phyloP scores from a whole-genome alignment of 139 green algal species.

The Chlorella sp. region DNA sequence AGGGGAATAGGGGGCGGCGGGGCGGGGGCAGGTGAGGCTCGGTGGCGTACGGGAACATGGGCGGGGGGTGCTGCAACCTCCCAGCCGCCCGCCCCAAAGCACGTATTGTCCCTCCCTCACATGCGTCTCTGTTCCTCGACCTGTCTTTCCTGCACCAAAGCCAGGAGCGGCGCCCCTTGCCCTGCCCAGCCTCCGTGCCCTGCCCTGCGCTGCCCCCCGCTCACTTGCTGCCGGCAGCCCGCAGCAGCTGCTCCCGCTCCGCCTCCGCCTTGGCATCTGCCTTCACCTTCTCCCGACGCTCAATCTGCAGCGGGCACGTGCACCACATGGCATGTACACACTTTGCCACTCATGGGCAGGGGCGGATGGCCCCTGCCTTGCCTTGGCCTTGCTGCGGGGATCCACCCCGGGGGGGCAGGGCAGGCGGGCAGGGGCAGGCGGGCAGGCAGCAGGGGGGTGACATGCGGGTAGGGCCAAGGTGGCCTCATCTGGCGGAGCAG shows the following conservation, averaged over 20 bases:
- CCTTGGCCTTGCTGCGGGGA: no score
- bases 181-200: neutral
- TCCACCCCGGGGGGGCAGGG: no score
- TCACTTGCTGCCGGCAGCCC: conserved; percentile 37
- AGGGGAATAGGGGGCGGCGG: no score
- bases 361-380: no score
- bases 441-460: neutral
- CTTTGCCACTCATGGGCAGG: no score
- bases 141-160: neutral
- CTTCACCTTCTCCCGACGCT: conserved; percentile 22
- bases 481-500: no score
- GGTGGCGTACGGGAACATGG: no score
- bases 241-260: conserved; percentile 45
- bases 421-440: neutral
- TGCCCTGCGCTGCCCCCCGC: neutral
- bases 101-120: no score
- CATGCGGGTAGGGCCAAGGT: neutral
- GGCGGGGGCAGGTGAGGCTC: neutral
- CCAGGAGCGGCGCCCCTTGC: neutral
- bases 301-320: neutral
- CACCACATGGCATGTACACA: no score
- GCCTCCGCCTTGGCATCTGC: conserved; percentile 32
- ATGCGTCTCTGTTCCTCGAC: no score
- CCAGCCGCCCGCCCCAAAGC: no score
- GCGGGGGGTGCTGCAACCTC: no score